A percentile compares a stretch with the other conserved stretches of the same genome.
phyloP scores from a whole-genome alignment of 2,329 filamentous ascomycete genomes.

The Trichophyton schoenleinii region DNA sequence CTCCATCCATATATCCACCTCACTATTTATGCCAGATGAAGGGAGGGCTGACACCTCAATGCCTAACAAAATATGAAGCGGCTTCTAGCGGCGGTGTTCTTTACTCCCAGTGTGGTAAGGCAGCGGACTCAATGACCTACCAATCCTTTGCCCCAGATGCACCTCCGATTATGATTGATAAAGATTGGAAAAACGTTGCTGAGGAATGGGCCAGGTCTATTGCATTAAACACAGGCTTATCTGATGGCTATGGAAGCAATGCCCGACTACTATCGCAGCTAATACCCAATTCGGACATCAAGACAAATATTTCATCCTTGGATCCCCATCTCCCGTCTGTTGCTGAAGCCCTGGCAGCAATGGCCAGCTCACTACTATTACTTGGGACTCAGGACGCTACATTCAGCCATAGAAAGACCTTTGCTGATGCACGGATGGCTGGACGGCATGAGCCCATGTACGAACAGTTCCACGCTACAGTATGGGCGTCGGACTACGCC shows the following conservation, averaged over 20 bases:
- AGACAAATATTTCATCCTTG: constrained; percentile 27
- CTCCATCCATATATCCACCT: constrained; percentile 25
- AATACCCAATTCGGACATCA: constrained; percentile 29
- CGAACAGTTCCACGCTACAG: constrained; percentile 46
- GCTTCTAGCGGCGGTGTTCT: constrained; percentile 48
- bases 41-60: constrained; percentile 51
- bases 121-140: constrained; percentile 44
- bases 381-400: constrained; percentile 47
- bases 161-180: constrained; percentile 16
- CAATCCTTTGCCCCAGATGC: constrained; percentile 20
- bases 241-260: constrained; percentile 46
- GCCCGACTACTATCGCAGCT: constrained; percentile 47
- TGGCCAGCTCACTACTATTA: constrained; percentile 55
- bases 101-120: constrained; percentile 50
- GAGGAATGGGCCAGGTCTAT: constrained; percentile 44
- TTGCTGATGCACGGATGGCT: constrained; percentile 17
- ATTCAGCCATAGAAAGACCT: constrained; percentile 39
- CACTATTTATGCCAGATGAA: constrained; percentile 59
- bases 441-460: constrained; percentile 28
- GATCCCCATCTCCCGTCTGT: constrained; percentile 48
- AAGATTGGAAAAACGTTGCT: constrained; percentile 46
- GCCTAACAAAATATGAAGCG: constrained; percentile 48
- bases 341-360: constrained; percentile 60
- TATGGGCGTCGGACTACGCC: constrained; percentile 57
- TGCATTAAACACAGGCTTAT: constrained; percentile 44